These are phyloP conservation scores for Rhizopus arrhizus DNA, from an alignment of 371 early-diverging fungal species.

Conservation along the genomic window DNA sequence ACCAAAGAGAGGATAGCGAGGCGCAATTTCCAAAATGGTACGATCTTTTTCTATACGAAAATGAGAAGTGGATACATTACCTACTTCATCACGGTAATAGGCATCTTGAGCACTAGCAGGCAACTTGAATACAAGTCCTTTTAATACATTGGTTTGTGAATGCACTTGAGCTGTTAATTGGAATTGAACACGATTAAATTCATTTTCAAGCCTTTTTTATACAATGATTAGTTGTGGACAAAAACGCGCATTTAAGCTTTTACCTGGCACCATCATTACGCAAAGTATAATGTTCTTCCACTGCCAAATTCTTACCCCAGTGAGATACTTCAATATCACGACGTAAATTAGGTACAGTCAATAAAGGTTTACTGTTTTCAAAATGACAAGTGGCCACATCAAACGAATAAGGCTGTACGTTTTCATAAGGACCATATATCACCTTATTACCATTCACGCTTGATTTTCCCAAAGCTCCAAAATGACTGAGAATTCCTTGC, in stretches of 20 bases:
- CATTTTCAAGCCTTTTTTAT: slow-evolving; percentile 63
- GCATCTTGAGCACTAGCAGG: slow-evolving; percentile 74
- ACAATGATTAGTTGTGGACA: neutral
- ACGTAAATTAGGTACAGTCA: slow-evolving; percentile 64
- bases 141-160: slow-evolving; percentile 64
- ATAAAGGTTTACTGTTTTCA: slow-evolving; percentile 62
- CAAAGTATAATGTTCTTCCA: slow-evolving; percentile 84
- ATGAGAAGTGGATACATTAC: slow-evolving; percentile 94
- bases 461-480: slow-evolving; percentile 33
- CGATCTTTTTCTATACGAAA: slow-evolving; percentile 53
- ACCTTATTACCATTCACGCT: slow-evolving; percentile 57
- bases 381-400: slow-evolving; percentile 63
- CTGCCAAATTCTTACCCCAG: slow-evolving; percentile 80
- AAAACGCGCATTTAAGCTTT: slow-evolving; percentile 10
- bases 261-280: slow-evolving; percentile 83
- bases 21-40: slow-evolving; percentile 71
- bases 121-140: slow-evolving; percentile 55
- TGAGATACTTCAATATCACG: slow-evolving; percentile 87
- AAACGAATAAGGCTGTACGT: slow-evolving; percentile 49
- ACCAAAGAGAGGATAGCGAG: slow-evolving; percentile 93
- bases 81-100: slow-evolving; percentile 92
- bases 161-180: slow-evolving; percentile 51
- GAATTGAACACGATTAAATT: slow-evolving; percentile 77
- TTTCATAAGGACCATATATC: slow-evolving; percentile 76
- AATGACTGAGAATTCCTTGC: slow-evolving; percentile 46